These are phyloP conservation scores for Hortaea werneckii DNA, from an alignment of 2,329 filamentous ascomycete species.

Conservation along the genomic window DNA sequence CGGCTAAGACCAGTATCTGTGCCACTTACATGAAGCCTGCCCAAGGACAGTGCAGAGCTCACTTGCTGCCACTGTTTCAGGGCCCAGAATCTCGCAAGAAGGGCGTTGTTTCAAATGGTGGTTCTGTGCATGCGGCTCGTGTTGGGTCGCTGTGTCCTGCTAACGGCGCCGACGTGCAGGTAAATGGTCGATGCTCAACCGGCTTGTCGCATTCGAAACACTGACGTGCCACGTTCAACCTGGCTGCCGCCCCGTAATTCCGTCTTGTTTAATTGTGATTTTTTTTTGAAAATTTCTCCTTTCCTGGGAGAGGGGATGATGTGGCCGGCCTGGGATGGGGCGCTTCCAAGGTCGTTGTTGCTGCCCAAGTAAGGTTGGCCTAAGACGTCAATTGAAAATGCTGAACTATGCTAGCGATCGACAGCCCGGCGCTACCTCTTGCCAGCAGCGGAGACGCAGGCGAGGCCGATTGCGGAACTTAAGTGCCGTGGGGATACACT, in stretches of 20 bases:
- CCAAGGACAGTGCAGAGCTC: neutral
- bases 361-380: neutral
- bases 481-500: too few relatives aligned
- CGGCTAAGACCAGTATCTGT: conserved; percentile 1
- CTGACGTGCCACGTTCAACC: neutral
- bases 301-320: too few relatives aligned
- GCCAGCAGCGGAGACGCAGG: neutral
- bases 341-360: neutral
- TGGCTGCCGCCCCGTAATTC: too few relatives aligned
- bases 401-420: neutral
- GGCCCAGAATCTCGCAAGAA: conserved; percentile 1
- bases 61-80: too few relatives aligned
- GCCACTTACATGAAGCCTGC: neutral
- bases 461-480: neutral
- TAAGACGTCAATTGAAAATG: neutral
- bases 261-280: too few relatives aligned
- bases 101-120: neutral
- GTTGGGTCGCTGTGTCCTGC: neutral
- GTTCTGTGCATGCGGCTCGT: neutral
- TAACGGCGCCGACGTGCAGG: neutral
- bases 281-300: neutral
- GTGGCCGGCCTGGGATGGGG: too few relatives aligned
- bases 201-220: neutral
- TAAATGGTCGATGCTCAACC: neutral
- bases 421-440: neutral